Percentiles rank a stretch among this genome's conserved stretches.
Evolutionary conservation across 2,329 filamentous ascomycete genomes (phyloP).

Genomic region (Fusarium verrucosum): DNA sequence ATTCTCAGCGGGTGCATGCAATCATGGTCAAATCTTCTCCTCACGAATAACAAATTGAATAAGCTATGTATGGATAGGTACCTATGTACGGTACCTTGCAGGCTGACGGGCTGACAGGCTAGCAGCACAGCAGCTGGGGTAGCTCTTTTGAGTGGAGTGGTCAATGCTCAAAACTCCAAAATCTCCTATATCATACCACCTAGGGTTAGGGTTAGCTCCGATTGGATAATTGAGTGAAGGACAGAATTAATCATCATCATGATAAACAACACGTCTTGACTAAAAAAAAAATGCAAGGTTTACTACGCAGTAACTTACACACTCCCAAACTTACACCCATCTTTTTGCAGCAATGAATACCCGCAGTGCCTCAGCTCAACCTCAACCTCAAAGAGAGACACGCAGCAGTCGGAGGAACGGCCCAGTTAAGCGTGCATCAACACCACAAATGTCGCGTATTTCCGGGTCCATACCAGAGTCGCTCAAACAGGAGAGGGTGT

Average conservation of each 20-base stretch:
- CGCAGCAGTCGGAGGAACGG: conserved; percentile 28
- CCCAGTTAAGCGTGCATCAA: background rate
- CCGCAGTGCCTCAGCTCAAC: conserved; percentile 18
- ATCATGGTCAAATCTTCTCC: too few species aligned
- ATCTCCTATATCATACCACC: background rate
- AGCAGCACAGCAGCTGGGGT: too few species aligned
- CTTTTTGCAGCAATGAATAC: conserved; percentile 30
- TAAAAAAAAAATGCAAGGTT: background rate
- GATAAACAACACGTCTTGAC: background rate
- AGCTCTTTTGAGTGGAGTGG: background rate
- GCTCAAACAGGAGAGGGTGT: conserved; percentile 1
- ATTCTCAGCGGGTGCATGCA: background rate
- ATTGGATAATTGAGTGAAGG: conserved; percentile 12
- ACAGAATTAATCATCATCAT: conserved; percentile 4
- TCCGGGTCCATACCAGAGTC: background rate
- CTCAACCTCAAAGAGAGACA: conserved; percentile 18
- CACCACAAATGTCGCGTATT: background rate
- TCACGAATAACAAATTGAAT: too few species aligned
- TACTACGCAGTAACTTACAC: background rate
- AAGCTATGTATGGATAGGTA: too few species aligned
- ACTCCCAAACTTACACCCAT: background rate
- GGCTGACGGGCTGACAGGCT: background rate
- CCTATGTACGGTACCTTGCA: background rate
- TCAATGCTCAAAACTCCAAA: conserved; percentile 14
- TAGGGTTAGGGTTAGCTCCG: conserved; percentile 24